Evolutionary conservation across 2,329 filamentous ascomycete species (phyloP), one percentile per base, ranked within the genome.

Genomic region (Dactylellina drechsleri): DNA sequence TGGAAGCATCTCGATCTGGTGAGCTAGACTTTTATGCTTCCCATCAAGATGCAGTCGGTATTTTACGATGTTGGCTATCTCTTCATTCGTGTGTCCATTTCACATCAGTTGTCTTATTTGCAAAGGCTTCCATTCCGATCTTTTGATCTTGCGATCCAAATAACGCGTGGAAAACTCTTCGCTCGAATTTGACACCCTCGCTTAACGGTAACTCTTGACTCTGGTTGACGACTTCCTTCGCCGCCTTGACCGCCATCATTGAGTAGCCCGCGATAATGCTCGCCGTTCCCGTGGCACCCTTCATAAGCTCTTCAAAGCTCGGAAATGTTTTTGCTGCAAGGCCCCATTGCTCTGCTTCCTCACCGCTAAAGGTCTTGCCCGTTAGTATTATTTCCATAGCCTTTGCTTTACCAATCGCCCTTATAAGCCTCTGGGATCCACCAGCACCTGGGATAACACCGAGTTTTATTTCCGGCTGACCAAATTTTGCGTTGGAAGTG

Each of bases 221-320:
- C 89, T 97, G 98, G 82, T 98, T 97, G 66, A 99, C 94, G n/a
- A 95, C 94, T 85, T 99, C 95, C 86, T 99, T 99, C 68, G 88
- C 90, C 10, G 91, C 95, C 84, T 92, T 89, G 71, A 96, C 88
- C 0, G 94, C 91, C n/a, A 99, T 90, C 81, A 87, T 88, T 61
- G 91, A 93, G 83, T 95, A 92, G 0, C 91, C 84, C 0, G 95
- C 93, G 83, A 99, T 97, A 61, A 88, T 93, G 85, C 91, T 92
- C 1, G 95, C 95, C 16, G 92, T 94, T 81, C 90, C 88, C 75
- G 97, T 82, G 1, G 93, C 89, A 66, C 88, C 92, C 79, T 92
- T 89, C 81, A 98, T 89, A 80, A 97, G 85, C 81, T 91, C 90
- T 78, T 96, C 91, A 78, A 94, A 89, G 4, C 86, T 91, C 12